Base-by-base conservation (phyloP, 345 rosid genomes). In the Gossypium australe region DNA sequence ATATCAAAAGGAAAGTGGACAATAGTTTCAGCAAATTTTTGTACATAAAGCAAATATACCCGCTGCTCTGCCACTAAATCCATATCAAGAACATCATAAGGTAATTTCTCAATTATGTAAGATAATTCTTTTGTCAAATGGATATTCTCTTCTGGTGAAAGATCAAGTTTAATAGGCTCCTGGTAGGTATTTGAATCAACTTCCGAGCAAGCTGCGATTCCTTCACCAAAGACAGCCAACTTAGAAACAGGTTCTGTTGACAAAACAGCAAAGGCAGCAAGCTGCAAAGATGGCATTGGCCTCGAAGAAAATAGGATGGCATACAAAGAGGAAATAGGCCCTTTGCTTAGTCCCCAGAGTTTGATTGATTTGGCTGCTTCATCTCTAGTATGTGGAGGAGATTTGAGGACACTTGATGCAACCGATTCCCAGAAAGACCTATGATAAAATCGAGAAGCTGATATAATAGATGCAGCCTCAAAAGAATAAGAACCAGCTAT, bases 321-420 rank as follows among this genome's bases (percentile, higher is more conserved):
- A 84, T 91, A 94, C 79, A 94, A 86, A 76, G 97, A 85, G 86
- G 83, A 83, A 64, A 92, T 85, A 34, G 98, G 81, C 79, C 96
- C 97, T 80, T 82, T 89, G 81, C 90, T 84, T 67, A 94, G 85
- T 12, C 97, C 97, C 98, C 98, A 91, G 76, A 89, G 89, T 76
- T 92, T 95, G 77, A 91, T 84, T 34, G 97, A 92, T 82, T 82
- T 92, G 72, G 89, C 89, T 41, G 98, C 98, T 87, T 89, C 86
- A 64, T 88, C 97, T 81, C 91, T 91, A 47, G 85, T 84, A 71
- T 81, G 81, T 43, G 81, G 75, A 57, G 97, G 84, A 75, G 98
- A 88, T 65, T 82, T 82, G 4, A 89, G 78, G 73, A 85, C 90
- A 72, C 85, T 85, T 63, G 81, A 78, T 63, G 96, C 97, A 73